Percentiles rank a stretch among this genome's conserved stretches.
Conservation (phyloP, 805 yeast species). For the Candida qinlingensis region DNA sequence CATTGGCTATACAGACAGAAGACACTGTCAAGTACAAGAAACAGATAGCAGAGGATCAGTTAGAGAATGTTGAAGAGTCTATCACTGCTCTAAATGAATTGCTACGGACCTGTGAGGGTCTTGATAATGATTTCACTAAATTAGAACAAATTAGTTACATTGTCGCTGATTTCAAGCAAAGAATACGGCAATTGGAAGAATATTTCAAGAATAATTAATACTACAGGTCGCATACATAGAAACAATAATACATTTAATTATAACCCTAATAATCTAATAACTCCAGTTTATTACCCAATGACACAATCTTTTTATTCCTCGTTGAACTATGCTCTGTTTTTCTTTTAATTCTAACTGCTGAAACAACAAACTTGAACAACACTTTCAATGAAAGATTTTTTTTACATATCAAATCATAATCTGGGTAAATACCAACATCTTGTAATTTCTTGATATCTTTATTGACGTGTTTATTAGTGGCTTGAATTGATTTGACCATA, state of each 20-base stretch:
- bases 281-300: conserved; percentile 6
- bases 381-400: conserved; percentile 23
- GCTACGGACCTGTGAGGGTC: conserved; percentile 40
- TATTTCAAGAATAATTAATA: conserved; percentile 3
- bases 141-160: conserved; percentile 41
- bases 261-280: conserved; percentile 3
- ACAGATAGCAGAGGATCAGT: conserved; percentile 14
- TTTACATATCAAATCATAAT: conserved; percentile 20
- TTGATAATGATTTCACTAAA: conserved; percentile 47
- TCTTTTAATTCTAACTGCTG: conserved; percentile 32
- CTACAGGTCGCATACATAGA: background rate
- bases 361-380: conserved; percentile 31
- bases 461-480: conserved; percentile 20
- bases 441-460: conserved; percentile 25
- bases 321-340: conserved; percentile 22
- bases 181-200: conserved; percentile 33
- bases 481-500: conserved; percentile 25
- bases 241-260: background rate
- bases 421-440: conserved; percentile 23
- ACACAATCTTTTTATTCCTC: conserved; percentile 18
- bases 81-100: conserved; percentile 35
- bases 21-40: conserved; percentile 22
- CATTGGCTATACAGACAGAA: conserved; percentile 40
- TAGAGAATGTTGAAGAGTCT: conserved; percentile 33
- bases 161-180: conserved; percentile 35